A percentile compares a stretch with the other conserved stretches of the same genome.
These are phyloP conservation scores for Fusarium nodosum DNA, from an alignment of 2,329 filamentous ascomycete species.

Conservation along the genomic window DNA sequence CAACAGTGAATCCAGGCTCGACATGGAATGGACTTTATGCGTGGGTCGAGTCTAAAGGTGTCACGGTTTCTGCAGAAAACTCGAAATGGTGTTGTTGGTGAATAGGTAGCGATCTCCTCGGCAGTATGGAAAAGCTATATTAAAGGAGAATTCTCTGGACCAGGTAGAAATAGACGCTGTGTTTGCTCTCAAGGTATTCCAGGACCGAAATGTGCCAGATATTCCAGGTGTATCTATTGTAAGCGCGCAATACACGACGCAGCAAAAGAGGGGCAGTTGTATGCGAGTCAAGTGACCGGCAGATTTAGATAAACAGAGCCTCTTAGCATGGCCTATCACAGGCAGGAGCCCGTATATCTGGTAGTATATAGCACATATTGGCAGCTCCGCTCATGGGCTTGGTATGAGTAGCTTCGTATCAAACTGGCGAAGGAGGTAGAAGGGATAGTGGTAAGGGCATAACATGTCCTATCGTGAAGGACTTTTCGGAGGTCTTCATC, in stretches of 20 bases:
- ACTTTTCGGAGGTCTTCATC: not conserved
- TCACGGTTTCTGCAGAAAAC: not conserved
- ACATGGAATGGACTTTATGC: no score
- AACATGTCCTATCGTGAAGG: no score
- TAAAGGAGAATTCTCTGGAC: not conserved
- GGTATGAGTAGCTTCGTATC: not conserved
- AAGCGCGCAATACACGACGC: not conserved
- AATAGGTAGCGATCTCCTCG: not conserved
- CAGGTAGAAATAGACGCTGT: not conserved
- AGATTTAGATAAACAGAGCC: not conserved
- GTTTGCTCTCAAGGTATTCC: rapidly evolving
- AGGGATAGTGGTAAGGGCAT: not conserved
- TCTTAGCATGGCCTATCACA: no score
- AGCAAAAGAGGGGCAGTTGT: not conserved
- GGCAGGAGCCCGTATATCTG: not conserved
- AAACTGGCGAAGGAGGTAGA: no score
- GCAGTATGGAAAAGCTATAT: not conserved
- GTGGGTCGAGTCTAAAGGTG: no score
- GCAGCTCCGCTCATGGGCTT: not conserved
- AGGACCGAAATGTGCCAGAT: rapidly evolving
- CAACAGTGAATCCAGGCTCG: not conserved
- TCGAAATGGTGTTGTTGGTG: not conserved
- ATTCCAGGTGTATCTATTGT: not conserved
- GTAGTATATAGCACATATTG: not conserved
- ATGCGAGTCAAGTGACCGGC: not conserved